Conservation (phyloP, 2,329 filamentous ascomycete species). For the Clonostachys rosea region DNA sequence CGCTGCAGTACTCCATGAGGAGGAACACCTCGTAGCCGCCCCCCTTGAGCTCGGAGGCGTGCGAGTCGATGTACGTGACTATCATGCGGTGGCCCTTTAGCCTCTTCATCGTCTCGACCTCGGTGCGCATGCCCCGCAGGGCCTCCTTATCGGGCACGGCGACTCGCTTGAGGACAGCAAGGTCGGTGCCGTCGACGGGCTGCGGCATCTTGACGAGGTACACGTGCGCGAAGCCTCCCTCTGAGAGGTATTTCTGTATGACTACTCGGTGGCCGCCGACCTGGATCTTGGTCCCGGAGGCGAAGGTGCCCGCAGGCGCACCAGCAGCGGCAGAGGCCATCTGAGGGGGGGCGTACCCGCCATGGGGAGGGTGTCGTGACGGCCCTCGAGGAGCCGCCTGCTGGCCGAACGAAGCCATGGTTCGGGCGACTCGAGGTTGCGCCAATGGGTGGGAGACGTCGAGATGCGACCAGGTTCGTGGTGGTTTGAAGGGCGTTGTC, state of each 20-base stretch:
- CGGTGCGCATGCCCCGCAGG: constrained; percentile 91
- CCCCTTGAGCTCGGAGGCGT: constrained; percentile 87
- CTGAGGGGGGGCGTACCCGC: constrained; percentile 22
- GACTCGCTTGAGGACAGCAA: constrained; percentile 88
- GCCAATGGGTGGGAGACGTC: too few species aligned
- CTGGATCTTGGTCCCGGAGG: constrained; percentile 93
- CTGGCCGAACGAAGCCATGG: constrained; percentile 30
- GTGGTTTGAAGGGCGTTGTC: too few species aligned
- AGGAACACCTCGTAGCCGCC: constrained; percentile 97
- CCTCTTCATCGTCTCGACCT: constrained; percentile 99
- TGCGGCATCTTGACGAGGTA: constrained; percentile 88
- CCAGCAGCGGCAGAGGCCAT: constrained; percentile 29
- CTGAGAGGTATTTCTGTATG: constrained; percentile 95
- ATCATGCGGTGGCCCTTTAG: constrained; percentile 94
- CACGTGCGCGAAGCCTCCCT: constrained; percentile 97
- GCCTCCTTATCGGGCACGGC: constrained; percentile 95
- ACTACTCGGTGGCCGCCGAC: constrained; percentile 88
- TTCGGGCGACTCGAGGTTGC: not conserved
- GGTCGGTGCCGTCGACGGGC: constrained; percentile 71
- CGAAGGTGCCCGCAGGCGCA: constrained; percentile 79
- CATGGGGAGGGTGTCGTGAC: constrained; percentile 28
- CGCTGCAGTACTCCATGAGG: constrained; percentile 96
- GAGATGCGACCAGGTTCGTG: too few species aligned
- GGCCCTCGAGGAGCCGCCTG: constrained; percentile 19
- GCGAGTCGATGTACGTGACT: constrained; percentile 97